Evolutionary conservation across 176 grass and related monocot species (phyloP), one percentile per base, ranked within the genome.

Genomic region (Ananas comosus): DNA sequence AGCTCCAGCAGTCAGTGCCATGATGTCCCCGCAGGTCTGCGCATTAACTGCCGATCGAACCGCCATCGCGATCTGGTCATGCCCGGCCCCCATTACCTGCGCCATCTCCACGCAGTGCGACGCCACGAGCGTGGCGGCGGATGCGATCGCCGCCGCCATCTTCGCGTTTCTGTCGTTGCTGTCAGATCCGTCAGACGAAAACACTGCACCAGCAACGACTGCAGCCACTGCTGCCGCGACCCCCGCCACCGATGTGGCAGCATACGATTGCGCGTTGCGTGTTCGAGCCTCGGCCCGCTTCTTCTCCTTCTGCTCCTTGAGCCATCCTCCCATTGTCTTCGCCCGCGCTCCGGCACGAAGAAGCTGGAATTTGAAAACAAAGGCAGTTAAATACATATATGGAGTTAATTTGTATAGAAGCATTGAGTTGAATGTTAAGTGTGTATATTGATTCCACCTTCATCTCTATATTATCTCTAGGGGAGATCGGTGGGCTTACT

Each of bases 31-130:
- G 53, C 88, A 87, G 64, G 76, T 82, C 73, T 89, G 92, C 51
- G 88, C 92, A 68, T 87, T 91, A 57, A 96, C 92, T 0, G 92
- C 92, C 11, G 92, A 96, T 1, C 89, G 92, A 74, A 96, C 85
- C 51, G 74, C 79, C 21, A 24, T 78, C 21, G 91, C 68, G 81
- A 96, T 91, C 75, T 96, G 88, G 9, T 91, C 88, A 63, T 96
- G 88, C 71, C 66, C 78, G 51, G 88, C 92, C 47, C 92, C 92
- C 66, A 91, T 85, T 23, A 81, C 72, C 77, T 89, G 92, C 13
- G 92, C 92, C 78, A 91, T 96, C 80, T 96, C 92, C 70, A 96
- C 86, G 63, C 92, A 96, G 70, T 96, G 92, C 12, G 92, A 96
- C 48, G 88, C 92, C 71, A 96, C 90, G 66, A 91, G 81, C 28